Conservation (phyloP, 108 stramenopile genomes). For the Nitzschia inconspicua region DNA sequence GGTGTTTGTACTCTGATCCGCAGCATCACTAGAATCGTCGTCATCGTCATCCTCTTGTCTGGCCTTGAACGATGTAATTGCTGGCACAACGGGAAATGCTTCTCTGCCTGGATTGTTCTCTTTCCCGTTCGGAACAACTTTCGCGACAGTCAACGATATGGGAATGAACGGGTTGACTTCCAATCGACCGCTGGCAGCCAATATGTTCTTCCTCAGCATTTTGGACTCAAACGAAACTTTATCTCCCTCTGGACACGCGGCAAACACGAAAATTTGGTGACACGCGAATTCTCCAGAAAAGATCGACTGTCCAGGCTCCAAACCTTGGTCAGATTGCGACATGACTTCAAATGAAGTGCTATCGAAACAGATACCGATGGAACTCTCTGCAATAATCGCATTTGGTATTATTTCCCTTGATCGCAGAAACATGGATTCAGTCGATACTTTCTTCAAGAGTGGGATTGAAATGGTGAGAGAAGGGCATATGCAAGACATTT, state of each 20-base stretch:
- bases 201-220: constrained; percentile 23
- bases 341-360: constrained; percentile 9
- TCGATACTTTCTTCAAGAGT: constrained; percentile 1
- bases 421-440: constrained; percentile 13
- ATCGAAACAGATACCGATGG: constrained; percentile 7
- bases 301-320: neutral
- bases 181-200: constrained; percentile 16
- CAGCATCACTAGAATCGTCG: constrained; percentile 34
- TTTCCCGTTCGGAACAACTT: neutral
- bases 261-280: constrained; percentile 15
- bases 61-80: constrained; percentile 73
- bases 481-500: constrained; percentile 11
- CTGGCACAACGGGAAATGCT: constrained; percentile 58
- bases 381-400: neutral
- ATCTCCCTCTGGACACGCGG: constrained; percentile 9
- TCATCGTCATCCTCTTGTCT: constrained; percentile 73
- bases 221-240: neutral
- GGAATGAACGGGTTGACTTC: constrained; percentile 36
- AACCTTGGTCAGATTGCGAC: neutral
- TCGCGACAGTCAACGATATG: constrained; percentile 12
- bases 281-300: constrained; percentile 3
- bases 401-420: constrained; percentile 1
- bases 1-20: constrained; percentile 4
- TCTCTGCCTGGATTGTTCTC: constrained; percentile 9
- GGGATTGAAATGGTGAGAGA: constrained; percentile 18